phyloP scores from a whole-genome alignment of 192 early-diverging fungal species.

The Neocallimastix lanati region DNA sequence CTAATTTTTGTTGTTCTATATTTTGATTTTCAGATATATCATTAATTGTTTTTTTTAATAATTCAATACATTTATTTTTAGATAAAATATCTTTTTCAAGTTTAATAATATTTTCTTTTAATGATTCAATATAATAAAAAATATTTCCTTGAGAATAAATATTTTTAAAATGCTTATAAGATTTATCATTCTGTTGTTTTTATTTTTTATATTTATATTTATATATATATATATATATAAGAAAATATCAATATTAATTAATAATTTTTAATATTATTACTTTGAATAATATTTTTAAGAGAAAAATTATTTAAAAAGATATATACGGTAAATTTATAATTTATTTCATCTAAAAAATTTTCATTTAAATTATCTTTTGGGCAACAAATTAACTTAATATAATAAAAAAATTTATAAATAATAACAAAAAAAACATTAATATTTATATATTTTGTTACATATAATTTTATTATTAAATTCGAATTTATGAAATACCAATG shows the following conservation, averaged over 20 bases:
- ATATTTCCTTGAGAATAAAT: neutral
- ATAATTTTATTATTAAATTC: no score
- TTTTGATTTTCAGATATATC: neutral
- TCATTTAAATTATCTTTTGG: neutral
- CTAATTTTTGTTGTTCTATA: neutral
- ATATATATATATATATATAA: neutral
- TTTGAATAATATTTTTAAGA: no score
- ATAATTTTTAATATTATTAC: no score
- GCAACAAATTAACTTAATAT: neutral
- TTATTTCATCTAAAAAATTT: neutral
- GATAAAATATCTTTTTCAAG: neutral
- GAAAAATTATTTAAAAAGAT: no score
- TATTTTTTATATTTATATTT: no score
- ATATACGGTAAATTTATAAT: neutral
- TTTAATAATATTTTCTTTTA: neutral
- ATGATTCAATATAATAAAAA: neutral
- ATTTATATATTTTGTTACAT: no score
- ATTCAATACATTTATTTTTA: neutral
- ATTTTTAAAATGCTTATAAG: neutral
- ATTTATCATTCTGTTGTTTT: neutral
- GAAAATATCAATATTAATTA: no score
- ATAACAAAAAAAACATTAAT: no score
- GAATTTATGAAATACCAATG: neutral
- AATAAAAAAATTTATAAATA: no score
- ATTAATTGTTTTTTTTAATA: neutral